Evolutionary conservation across 2,329 filamentous ascomycete genomes (phyloP).

Genomic region (Fusarium torreyae): DNA sequence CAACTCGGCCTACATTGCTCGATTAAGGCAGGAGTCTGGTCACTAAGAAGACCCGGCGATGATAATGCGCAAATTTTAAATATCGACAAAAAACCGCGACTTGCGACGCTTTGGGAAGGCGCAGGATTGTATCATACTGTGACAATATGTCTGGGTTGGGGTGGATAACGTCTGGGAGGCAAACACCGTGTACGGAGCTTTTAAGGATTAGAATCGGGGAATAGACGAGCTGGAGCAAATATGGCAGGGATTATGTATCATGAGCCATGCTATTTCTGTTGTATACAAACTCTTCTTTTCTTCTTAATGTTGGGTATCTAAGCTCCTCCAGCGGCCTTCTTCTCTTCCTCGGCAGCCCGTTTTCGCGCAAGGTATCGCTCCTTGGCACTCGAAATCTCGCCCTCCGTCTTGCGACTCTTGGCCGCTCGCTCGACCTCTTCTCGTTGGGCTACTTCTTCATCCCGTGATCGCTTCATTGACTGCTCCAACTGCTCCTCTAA

Average conservation of each 20-base stretch:
- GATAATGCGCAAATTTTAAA: slow-evolving; percentile 9
- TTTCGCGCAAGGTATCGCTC: slow-evolving; percentile 86
- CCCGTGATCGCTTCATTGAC: slow-evolving; percentile 78
- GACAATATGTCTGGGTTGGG: slow-evolving; percentile 35
- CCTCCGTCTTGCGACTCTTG: slow-evolving; percentile 84
- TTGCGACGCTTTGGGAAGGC: slow-evolving; percentile 16
- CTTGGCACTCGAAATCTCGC: slow-evolving; percentile 82
- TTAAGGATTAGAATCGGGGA: slow-evolving; percentile 35
- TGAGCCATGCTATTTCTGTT: slow-evolving; percentile 32
- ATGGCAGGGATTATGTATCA: slow-evolving; percentile 37
- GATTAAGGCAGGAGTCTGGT: slow-evolving; percentile 71
- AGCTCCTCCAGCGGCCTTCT: slow-evolving; percentile 56
- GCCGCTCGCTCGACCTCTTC: slow-evolving; percentile 73
- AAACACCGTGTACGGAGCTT: slow-evolving; percentile 24
- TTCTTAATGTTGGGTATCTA: slow-evolving; percentile 51
- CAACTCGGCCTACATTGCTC: slow-evolving; percentile 76
- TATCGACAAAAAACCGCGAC: slow-evolving; percentile 10
- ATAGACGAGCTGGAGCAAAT: slow-evolving; percentile 39
- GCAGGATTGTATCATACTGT: slow-evolving; percentile 50
- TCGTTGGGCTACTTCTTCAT: slow-evolving; percentile 77
- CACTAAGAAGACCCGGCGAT: slow-evolving; percentile 22
- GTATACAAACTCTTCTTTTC: slow-evolving; percentile 34
- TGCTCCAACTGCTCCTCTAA: slow-evolving; percentile 83
- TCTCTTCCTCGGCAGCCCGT: slow-evolving; percentile 78
- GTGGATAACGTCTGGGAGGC: slow-evolving; percentile 8